phyloP scores from a whole-genome alignment of 2,329 filamentous ascomycete genomes.

The Endoconidiophora laricicola region DNA sequence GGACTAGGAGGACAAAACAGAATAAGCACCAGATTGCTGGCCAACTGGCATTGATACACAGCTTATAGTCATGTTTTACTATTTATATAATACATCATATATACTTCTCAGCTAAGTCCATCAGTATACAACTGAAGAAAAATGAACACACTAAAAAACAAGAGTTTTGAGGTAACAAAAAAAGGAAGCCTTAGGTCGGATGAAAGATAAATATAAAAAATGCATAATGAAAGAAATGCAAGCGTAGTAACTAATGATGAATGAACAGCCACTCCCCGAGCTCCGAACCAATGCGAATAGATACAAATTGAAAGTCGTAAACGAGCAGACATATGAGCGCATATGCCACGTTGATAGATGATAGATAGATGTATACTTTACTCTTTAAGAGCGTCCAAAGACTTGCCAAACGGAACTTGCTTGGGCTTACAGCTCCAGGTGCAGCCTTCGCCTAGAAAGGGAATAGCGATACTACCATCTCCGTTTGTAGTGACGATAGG shows the following conservation, averaged over 20 bases:
- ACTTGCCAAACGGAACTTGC: constrained; percentile 4
- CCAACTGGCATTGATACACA: constrained; percentile 1
- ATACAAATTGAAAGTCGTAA: too few relatives aligned
- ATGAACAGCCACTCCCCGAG: too few relatives aligned
- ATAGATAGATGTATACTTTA: too few relatives aligned
- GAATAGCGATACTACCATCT: constrained; percentile 11
- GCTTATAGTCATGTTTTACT: not conserved
- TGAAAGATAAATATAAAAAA: not conserved
- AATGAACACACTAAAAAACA: too few relatives aligned
- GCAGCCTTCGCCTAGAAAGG: constrained; percentile 13
- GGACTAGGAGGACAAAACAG: constrained; percentile 29
- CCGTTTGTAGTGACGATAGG: constrained; percentile 4
- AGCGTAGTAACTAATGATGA: not conserved
- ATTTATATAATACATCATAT: constrained; percentile 8
- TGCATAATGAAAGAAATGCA: not conserved
- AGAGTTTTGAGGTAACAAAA: too few relatives aligned
- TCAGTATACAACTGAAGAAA: too few relatives aligned
- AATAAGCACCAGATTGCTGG: constrained; percentile 2
- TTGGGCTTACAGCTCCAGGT: constrained; percentile 10
- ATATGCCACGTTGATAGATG: too few relatives aligned
- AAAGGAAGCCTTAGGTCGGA: not conserved
- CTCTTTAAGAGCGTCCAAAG: not conserved
- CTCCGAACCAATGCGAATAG: too few relatives aligned
- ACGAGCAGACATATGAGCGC: too few relatives aligned
- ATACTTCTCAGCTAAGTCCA: not conserved